Conservation (phyloP, 2,329 filamentous ascomycete genomes). For the Claviceps sp. region DNA sequence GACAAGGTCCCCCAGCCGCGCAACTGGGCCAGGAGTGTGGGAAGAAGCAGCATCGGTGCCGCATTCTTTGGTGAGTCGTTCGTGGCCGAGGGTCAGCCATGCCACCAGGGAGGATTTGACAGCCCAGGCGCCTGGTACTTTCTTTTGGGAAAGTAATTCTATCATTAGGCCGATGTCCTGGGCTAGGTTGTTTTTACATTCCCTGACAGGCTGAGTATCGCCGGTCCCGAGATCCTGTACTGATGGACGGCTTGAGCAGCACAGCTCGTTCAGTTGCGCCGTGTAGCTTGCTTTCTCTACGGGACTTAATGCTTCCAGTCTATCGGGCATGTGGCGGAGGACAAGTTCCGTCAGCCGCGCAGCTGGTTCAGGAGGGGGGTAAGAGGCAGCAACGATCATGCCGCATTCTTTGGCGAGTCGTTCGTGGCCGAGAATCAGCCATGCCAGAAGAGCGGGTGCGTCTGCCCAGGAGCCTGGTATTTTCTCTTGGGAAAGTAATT, state of each 20-base stretch:
- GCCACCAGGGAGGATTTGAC: not conserved
- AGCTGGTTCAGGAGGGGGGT: not conserved
- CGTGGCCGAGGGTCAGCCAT: constrained; percentile 9
- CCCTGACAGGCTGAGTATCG: not conserved
- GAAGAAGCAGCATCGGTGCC: too few species aligned
- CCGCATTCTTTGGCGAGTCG: not conserved
- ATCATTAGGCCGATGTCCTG: not conserved
- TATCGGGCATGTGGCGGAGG: not conserved
- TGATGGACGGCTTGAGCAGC: constrained; percentile 4
- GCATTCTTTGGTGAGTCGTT: not conserved
- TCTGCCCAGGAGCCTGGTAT: not conserved
- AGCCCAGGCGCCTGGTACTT: not conserved
- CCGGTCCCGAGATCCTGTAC: not conserved
- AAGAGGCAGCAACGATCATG: too few species aligned
- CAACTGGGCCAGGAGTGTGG: not conserved
- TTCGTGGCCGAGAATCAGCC: constrained; percentile 9
- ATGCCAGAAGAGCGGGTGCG: not conserved
- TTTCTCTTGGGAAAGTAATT: not conserved
- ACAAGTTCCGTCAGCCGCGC: not conserved
- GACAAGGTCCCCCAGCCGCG: not conserved
- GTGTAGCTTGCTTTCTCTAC: constrained; percentile 12
- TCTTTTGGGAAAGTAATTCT: not conserved
- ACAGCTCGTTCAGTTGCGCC: constrained; percentile 10
- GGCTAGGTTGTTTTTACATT: not conserved
- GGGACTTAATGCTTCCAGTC: not conserved